Conservation (phyloP, 2,329 filamentous ascomycete genomes). For the Ophiobolus disseminans region DNA sequence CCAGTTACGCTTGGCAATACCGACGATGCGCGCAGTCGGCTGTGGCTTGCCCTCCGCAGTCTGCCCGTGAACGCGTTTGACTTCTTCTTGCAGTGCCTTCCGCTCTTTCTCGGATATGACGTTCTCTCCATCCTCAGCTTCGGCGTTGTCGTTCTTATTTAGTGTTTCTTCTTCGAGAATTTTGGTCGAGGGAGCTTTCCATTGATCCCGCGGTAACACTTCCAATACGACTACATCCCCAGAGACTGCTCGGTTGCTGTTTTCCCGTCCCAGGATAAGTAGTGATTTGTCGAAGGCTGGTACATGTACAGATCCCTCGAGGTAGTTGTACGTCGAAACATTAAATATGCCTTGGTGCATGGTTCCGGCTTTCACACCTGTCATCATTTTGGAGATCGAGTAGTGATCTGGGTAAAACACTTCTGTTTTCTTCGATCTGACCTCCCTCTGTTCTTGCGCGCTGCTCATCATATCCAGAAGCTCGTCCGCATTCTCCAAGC, state of each 20-base stretch:
- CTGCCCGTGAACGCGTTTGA: constrained; percentile 81
- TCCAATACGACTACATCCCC: constrained; percentile 94
- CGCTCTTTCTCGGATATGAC: constrained; percentile 90
- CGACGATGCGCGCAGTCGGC: constrained; percentile 90
- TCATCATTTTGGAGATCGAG: constrained; percentile 90
- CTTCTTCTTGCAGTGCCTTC: constrained; percentile 87
- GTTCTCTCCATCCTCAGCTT: constrained; percentile 73
- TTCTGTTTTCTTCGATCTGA: constrained; percentile 70
- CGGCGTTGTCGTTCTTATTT: constrained; percentile 92
- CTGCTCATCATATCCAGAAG: constrained; percentile 93
- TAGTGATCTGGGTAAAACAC: constrained; percentile 90
- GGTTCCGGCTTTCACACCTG: constrained; percentile 84
- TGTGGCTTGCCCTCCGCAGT: constrained; percentile 79
- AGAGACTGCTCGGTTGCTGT: constrained; percentile 92
- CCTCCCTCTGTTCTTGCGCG: constrained; percentile 70
- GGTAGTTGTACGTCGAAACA: constrained; percentile 96
- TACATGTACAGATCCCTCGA: constrained; percentile 91
- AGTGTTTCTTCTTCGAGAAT: constrained; percentile 93
- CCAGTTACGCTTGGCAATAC: constrained; percentile 95
- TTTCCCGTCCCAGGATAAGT: constrained; percentile 88
- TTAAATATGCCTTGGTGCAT: constrained; percentile 96
- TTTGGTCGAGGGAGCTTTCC: constrained; percentile 94
- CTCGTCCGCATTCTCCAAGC: constrained; percentile 81
- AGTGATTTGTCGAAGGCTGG: constrained; percentile 89
- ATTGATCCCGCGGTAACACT: constrained; percentile 90